Percentiles rank a stretch among this genome's conserved stretches.
phyloP scores from a whole-genome alignment of 352 stramenopile species.

The Thraustotheca clavata region DNA sequence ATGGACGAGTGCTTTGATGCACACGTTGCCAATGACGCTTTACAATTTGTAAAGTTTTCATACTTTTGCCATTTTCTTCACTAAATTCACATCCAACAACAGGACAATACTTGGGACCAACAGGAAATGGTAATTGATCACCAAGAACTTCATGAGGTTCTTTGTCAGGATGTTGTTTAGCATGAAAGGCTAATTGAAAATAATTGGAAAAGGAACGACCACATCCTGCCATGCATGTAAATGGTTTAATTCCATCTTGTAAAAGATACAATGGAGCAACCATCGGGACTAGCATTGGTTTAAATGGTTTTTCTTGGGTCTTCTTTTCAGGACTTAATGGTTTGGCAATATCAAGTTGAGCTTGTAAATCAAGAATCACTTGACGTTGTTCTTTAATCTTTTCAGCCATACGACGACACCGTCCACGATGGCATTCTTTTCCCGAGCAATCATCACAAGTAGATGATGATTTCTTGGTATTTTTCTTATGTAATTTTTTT shows the following conservation, averaged over 20 bases:
- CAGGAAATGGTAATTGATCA: conserved; percentile 35
- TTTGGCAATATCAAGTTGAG: background rate
- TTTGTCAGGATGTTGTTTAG: conserved; percentile 40
- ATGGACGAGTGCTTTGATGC: conserved; percentile 44
- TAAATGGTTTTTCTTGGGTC: background rate
- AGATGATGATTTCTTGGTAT: background rate
- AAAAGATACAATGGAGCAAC: conserved; percentile 46
- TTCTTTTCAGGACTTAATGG: background rate
- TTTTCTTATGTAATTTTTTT: background rate
- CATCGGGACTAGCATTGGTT: background rate
- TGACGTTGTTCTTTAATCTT: conserved; percentile 19
- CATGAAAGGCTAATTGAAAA: conserved; percentile 63
- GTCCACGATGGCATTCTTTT: background rate
- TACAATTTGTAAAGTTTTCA: conserved; percentile 58
- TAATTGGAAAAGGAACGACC: conserved; percentile 49
- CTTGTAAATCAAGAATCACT: conserved; percentile 16
- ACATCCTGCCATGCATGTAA: conserved; percentile 46
- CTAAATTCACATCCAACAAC: conserved; percentile 46
- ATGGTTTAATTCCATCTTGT: conserved; percentile 50
- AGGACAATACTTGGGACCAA: conserved; percentile 53
- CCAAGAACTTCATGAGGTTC: conserved; percentile 30
- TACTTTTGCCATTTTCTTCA: conserved; percentile 31
- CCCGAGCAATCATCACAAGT: background rate
- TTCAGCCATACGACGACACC: conserved; percentile 3
- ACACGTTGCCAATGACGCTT: conserved; percentile 67